Conservation (phyloP, 1,284 basidiomycete species). For the Apiotrichum sp. region DNA sequence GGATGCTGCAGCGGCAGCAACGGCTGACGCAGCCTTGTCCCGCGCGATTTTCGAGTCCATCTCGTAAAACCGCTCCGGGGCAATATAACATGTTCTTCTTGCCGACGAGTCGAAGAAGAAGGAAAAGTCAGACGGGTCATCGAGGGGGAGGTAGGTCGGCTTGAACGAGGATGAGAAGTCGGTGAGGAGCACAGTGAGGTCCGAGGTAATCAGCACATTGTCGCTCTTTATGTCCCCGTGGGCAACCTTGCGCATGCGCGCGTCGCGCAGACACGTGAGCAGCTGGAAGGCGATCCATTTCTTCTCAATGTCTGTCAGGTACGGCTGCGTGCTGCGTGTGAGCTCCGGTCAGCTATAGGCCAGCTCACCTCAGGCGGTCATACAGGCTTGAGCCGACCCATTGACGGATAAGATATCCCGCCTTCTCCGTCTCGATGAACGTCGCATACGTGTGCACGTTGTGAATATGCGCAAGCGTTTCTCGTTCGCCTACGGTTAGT, state of each 20-base stretch:
- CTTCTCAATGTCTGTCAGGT: slow-evolving; percentile 86
- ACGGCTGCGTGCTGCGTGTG: slow-evolving; percentile 79
- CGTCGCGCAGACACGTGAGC: slow-evolving; percentile 74
- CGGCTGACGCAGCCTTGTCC: slow-evolving; percentile 55
- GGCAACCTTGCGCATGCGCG: slow-evolving; percentile 68
- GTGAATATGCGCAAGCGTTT: slow-evolving; percentile 72
- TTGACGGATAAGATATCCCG: slow-evolving; percentile 89
- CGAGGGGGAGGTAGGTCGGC: slow-evolving; percentile 87
- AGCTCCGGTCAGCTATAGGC: neutral
- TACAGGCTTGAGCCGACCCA: slow-evolving; percentile 94
- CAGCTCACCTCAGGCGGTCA: slow-evolving; percentile 87
- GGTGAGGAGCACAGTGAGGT: slow-evolving; percentile 90
- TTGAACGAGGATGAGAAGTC: slow-evolving; percentile 94
- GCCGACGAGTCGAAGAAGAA: slow-evolving; percentile 97
- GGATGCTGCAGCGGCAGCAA: slow-evolving; percentile 49
- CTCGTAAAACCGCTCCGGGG: slow-evolving; percentile 91
- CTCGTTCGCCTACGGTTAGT: too few relatives aligned
- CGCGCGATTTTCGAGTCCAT: slow-evolving; percentile 62
- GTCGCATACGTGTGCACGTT: slow-evolving; percentile 87
- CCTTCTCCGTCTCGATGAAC: slow-evolving; percentile 91
- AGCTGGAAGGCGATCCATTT: slow-evolving; percentile 98
- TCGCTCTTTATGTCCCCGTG: slow-evolving; percentile 99
- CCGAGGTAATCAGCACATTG: slow-evolving; percentile 93
- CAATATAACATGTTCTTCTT: slow-evolving; percentile 88
- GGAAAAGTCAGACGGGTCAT: slow-evolving; percentile 96